phyloP scores from a whole-genome alignment of 768 basidiomycete species.

The Trametes gibbosa region DNA sequence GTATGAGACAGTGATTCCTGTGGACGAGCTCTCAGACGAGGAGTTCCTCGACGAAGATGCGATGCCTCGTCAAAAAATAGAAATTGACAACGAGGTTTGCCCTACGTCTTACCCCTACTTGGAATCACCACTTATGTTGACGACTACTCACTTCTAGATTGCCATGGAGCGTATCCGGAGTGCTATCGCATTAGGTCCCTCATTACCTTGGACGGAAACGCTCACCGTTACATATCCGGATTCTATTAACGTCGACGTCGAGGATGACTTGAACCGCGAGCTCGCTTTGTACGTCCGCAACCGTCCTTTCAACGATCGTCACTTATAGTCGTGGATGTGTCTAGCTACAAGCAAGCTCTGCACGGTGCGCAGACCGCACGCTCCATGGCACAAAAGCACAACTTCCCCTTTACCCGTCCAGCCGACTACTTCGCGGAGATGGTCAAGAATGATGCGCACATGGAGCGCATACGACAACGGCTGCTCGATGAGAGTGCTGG shows the following conservation, averaged over 20 bases:
- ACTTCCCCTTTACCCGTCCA: constrained; percentile 87
- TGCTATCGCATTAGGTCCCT: constrained; percentile 68
- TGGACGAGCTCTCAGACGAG: constrained; percentile 66
- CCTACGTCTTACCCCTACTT: neutral
- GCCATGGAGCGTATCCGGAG: constrained; percentile 82
- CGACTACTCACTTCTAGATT: constrained; percentile 39
- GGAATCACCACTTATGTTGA: constrained; percentile 1
- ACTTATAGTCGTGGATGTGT: neutral
- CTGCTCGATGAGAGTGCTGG: constrained; percentile 84
- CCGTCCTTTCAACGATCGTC: too few relatives aligned
- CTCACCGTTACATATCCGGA: constrained; percentile 70
- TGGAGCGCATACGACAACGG: constrained; percentile 92
- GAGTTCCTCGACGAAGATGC: constrained; percentile 72
- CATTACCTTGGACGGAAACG: constrained; percentile 84
- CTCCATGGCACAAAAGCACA: constrained; percentile 71
- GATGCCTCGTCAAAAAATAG: constrained; percentile 78
- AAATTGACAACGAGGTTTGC: constrained; percentile 74
- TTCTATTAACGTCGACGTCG: constrained; percentile 69
- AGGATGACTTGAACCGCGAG: constrained; percentile 92
- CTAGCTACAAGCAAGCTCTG: constrained; percentile 93
- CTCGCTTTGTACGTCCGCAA: constrained; percentile 85
- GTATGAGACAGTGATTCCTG: constrained; percentile 43
- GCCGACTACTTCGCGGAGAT: constrained; percentile 97
- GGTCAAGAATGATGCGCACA: constrained; percentile 96
- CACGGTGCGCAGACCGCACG: constrained; percentile 77